Evolutionary conservation across 495 filamentous ascomycete genomes (phyloP).

Genomic region (Sabuloglossum arenarium): DNA sequence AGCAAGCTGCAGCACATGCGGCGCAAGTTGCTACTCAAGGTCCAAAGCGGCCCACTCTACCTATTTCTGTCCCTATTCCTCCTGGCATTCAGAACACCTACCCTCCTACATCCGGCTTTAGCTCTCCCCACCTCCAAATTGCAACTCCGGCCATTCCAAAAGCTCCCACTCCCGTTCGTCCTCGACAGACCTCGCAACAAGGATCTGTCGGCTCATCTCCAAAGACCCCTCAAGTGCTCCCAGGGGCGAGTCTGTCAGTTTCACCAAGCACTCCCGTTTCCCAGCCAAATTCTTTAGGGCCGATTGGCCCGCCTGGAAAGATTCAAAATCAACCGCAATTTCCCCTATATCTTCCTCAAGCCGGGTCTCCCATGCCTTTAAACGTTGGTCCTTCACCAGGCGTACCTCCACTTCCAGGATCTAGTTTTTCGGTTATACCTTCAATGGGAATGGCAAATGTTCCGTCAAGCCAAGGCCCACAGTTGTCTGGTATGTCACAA

Average conservation of each 20-base stretch:
- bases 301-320: slow-evolving; percentile 9
- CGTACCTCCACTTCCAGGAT: slow-evolving; percentile 21
- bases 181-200: slow-evolving; percentile 63
- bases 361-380: slow-evolving; percentile 26
- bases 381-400: slow-evolving; percentile 33
- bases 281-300: slow-evolving; percentile 22
- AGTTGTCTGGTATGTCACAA: neutral
- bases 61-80: slow-evolving; percentile 29
- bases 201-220: slow-evolving; percentile 51
- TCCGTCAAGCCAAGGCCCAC: neutral
- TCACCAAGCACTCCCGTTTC: slow-evolving; percentile 40
- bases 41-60: slow-evolving; percentile 27
- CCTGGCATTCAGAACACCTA: slow-evolving; percentile 29
- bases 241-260: slow-evolving; percentile 36
- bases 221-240: slow-evolving; percentile 32
- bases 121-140: slow-evolving; percentile 59
- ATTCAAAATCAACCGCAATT: slow-evolving; percentile 13
- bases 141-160: slow-evolving; percentile 72
- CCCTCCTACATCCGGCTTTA: slow-evolving; percentile 24
- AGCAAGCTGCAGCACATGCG: slow-evolving; percentile 19
- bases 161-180: slow-evolving; percentile 52
- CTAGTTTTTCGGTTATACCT: neutral
- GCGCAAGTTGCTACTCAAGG: slow-evolving; percentile 20
- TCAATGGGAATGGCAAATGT: slow-evolving; percentile 1
- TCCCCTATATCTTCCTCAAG: slow-evolving; percentile 26